Conservation (phyloP, 257 asterid genomes). For the Ballota nigra region DNA sequence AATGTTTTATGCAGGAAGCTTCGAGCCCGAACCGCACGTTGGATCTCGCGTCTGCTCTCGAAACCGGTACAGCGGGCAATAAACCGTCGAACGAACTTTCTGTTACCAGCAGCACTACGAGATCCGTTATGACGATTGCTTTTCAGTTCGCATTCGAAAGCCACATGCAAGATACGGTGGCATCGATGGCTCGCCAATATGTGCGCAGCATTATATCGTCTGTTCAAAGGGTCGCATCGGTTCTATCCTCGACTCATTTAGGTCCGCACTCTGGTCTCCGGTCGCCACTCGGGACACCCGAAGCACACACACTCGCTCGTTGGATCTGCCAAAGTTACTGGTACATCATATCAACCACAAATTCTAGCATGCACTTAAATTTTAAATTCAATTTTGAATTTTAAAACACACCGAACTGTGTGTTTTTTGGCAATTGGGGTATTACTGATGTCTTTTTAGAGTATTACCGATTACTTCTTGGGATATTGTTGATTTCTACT, state of each 20-base stretch:
- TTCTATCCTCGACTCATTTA: conserved; percentile 70
- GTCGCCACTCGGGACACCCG: conserved; percentile 75
- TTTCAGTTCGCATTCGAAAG: conserved; percentile 87
- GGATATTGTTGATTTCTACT: too few species aligned
- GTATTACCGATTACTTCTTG: too few species aligned
- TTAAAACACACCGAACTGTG: too few species aligned
- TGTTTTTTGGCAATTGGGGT: too few species aligned
- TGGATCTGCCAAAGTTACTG: conserved; percentile 91
- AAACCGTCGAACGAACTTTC: conserved; percentile 47
- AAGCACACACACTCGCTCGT: conserved; percentile 81
- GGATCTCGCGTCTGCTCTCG: conserved; percentile 92
- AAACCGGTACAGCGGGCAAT: conserved; percentile 66
- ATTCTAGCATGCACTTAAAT: too few species aligned
- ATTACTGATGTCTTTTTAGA: too few species aligned
- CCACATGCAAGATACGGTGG: conserved; percentile 90
- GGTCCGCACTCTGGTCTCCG: conserved; percentile 59
- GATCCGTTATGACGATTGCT: conserved; percentile 93
- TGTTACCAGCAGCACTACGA: conserved; percentile 36
- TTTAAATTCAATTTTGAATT: too few species aligned
- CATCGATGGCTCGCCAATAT: conserved; percentile 81
- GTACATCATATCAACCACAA: conserved; percentile 35
- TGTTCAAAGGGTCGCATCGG: conserved; percentile 88
- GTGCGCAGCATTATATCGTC: conserved; percentile 83
- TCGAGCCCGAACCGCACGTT: conserved; percentile 88
- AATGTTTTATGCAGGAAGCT: conserved; percentile 52